A percentile compares a stretch with the other conserved stretches of the same genome.
Evolutionary conservation across 2,329 filamentous ascomycete species (phyloP).

Genomic region (Aureobasidium sp.): DNA sequence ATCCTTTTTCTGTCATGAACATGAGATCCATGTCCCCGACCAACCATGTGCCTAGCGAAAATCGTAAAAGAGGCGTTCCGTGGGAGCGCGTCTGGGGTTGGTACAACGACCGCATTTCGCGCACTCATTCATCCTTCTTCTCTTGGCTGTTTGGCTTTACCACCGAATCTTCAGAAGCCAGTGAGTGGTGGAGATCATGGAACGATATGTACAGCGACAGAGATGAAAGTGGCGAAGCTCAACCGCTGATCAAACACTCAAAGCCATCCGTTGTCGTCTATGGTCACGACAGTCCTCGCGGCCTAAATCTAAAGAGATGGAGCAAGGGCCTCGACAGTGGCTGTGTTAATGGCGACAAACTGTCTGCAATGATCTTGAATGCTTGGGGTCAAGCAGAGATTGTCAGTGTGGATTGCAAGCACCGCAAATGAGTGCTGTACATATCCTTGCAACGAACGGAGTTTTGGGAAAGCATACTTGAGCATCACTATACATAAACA

Average conservation of each 20-base stretch:
- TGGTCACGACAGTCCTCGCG: constrained; percentile 72
- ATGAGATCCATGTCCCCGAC: constrained; percentile 72
- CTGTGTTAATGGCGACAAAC: constrained; percentile 66
- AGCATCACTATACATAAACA: not conserved
- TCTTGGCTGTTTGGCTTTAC: constrained; percentile 1
- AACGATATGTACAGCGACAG: not conserved
- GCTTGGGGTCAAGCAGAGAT: constrained; percentile 35
- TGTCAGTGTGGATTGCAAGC: constrained; percentile 36
- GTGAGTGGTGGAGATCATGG: not conserved
- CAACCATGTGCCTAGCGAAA: constrained; percentile 52
- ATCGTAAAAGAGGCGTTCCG: constrained; percentile 44
- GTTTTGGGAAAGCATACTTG: not conserved
- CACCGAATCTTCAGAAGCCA: constrained; percentile 1
- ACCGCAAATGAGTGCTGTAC: constrained; percentile 22
- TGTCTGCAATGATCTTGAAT: constrained; percentile 73
- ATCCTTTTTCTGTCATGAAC: constrained; percentile 82
- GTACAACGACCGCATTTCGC: constrained; percentile 13
- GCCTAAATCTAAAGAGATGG: constrained; percentile 61
- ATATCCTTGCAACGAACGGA: not conserved
- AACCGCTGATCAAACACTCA: not conserved
- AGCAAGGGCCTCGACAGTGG: constrained; percentile 80
- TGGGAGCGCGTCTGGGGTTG: constrained; percentile 54
- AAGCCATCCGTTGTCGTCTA: constrained; percentile 66
- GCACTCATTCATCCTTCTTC: not conserved
- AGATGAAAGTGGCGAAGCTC: not conserved